These are phyloP conservation scores for Zoysia pacifica DNA, from an alignment of 176 grass and related monocot genomes.

Conservation along the genomic window DNA sequence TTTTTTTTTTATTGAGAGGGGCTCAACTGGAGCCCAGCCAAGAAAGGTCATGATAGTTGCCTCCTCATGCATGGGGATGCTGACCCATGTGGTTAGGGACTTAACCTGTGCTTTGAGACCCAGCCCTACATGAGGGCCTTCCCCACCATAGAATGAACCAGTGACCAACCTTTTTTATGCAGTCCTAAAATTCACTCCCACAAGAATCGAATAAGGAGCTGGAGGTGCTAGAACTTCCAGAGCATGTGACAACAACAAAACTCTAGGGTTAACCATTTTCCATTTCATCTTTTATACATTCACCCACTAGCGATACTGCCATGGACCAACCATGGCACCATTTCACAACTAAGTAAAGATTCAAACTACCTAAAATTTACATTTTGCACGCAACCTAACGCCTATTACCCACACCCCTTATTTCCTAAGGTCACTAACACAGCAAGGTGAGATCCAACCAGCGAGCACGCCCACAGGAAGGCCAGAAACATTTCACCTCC, in stretches of 20 bases:
- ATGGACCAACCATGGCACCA: not conserved
- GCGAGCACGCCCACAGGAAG: not conserved
- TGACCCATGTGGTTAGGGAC: no score
- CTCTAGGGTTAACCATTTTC: slow-evolving; percentile 18
- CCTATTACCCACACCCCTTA: slow-evolving; percentile 9
- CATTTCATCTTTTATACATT: slow-evolving; percentile 2
- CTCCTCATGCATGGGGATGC: no score
- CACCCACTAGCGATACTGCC: not conserved
- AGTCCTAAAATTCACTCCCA: no score
- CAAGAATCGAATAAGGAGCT: no score
- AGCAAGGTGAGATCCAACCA: not conserved
- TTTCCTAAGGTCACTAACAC: not conserved
- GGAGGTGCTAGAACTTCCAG: not conserved
- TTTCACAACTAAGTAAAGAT: slow-evolving; percentile 8
- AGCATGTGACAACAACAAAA: slow-evolving; percentile 4
- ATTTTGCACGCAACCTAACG: slow-evolving; percentile 24
- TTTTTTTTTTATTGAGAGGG: no score
- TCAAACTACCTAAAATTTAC: not conserved
- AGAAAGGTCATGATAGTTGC: no score
- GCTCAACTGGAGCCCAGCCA: no score
- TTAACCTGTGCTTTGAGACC: no score
- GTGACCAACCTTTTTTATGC: no score
- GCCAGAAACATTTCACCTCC: slow-evolving; percentile 51
- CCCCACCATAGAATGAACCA: no score
- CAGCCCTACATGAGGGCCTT: no score